These are phyloP conservation scores for Wickerhamiella lipophila DNA, from an alignment of 805 yeast species.

Conservation along the genomic window DNA sequence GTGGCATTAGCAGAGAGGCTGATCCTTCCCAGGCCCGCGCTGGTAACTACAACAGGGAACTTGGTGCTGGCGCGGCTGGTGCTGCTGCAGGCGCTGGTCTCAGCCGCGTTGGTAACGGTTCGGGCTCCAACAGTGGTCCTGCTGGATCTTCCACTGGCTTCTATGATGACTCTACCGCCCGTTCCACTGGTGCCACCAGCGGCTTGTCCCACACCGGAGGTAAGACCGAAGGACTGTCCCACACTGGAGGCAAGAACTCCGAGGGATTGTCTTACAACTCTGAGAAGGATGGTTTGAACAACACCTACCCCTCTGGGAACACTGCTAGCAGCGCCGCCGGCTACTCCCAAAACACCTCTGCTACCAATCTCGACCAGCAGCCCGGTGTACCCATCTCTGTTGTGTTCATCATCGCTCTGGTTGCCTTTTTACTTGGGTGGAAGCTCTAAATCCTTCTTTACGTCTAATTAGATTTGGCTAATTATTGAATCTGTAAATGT, in stretches of 20 bases:
- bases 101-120: conserved; percentile 9
- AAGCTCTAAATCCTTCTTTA: conserved; percentile 34
- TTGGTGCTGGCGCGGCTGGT: conserved; percentile 14
- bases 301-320: conserved; percentile 1
- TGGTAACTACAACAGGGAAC: conserved; percentile 12
- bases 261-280: not conserved
- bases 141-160: conserved; percentile 8
- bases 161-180: conserved; percentile 7
- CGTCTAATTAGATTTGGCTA: not conserved
- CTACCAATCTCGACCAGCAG: conserved; percentile 14
- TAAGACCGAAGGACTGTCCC: conserved; percentile 1
- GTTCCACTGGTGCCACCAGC: conserved; percentile 12
- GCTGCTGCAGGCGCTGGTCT: conserved; percentile 11
- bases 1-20: not conserved
- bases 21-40: too few relatives aligned
- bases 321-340: not conserved
- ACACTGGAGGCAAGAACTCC: conserved; percentile 10
- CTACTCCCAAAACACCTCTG: not conserved
- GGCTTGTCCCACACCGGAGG: conserved; percentile 6
- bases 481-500: not conserved
- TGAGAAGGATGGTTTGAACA: not conserved
- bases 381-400: conserved; percentile 42
- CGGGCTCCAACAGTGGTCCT: conserved; percentile 8
- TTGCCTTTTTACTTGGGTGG: conserved; percentile 56
- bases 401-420: conserved; percentile 42